phyloP scores from a whole-genome alignment of 441 rosid genomes.

The Populus tomentosa region DNA sequence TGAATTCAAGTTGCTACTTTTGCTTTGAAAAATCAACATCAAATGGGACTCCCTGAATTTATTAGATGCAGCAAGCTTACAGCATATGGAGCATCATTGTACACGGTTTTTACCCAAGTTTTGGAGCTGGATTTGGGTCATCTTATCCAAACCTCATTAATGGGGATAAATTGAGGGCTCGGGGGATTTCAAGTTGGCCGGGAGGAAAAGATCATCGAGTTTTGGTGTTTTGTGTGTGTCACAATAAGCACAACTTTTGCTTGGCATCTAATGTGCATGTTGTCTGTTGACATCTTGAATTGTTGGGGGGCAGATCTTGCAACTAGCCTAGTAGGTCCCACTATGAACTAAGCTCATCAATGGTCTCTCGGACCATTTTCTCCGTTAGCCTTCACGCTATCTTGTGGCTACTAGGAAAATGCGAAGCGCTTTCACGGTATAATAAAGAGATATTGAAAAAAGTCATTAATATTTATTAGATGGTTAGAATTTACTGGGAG shows the following conservation, averaged over 20 bases:
- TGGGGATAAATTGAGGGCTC: background rate
- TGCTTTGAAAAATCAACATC: background rate
- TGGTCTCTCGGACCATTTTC: background rate
- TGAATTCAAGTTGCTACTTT: background rate
- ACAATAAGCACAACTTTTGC: background rate
- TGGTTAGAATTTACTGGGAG: too few species aligned
- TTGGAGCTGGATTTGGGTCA: background rate
- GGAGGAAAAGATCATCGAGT: background rate
- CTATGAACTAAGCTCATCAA: background rate
- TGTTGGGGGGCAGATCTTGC: background rate
- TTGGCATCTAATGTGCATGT: background rate
- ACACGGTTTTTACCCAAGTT: conserved; percentile 14
- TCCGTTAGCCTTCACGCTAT: background rate
- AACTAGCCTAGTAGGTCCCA: background rate
- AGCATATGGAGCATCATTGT: background rate
- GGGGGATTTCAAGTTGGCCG: background rate
- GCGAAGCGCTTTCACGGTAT: too few species aligned
- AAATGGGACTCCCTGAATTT: conserved; percentile 1
- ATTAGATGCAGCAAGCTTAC: background rate
- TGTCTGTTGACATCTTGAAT: background rate
- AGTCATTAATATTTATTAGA: too few species aligned
- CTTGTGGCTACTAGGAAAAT: too few species aligned
- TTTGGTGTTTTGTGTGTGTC: background rate
- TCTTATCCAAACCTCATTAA: conserved; percentile 6
- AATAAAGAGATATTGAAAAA: too few species aligned